phyloP scores from a whole-genome alignment of 108 stramenopile species.

The Pseudonitzschia delicatissima region DNA sequence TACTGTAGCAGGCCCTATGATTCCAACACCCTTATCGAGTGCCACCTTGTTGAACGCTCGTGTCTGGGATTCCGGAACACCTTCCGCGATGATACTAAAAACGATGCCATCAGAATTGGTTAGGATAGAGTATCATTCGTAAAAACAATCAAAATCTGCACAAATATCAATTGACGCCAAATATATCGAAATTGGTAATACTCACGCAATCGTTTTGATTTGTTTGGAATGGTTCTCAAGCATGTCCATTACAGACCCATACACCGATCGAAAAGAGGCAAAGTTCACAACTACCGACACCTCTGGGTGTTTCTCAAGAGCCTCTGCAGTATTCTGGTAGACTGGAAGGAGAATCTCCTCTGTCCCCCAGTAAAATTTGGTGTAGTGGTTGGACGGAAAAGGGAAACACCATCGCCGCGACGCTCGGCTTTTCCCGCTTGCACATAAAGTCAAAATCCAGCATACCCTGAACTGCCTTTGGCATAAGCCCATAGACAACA shows the following conservation, averaged over 20 bases:
- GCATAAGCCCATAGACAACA: slow-evolving; percentile 84
- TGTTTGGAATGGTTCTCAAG: slow-evolving; percentile 58
- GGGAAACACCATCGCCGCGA: slow-evolving; percentile 83
- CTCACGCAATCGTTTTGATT: slow-evolving; percentile 77
- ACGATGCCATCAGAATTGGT: too few species aligned
- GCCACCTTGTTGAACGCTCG: slow-evolving; percentile 72
- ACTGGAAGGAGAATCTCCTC: slow-evolving; percentile 84
- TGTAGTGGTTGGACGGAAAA: slow-evolving; percentile 80
- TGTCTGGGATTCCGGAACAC: slow-evolving; percentile 89
- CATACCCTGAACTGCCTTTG: slow-evolving; percentile 86
- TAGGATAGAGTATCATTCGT: not conserved
- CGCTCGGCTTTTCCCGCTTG: slow-evolving; percentile 76
- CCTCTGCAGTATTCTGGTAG: slow-evolving; percentile 70
- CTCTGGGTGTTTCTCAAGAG: slow-evolving; percentile 69
- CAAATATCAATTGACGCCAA: not conserved
- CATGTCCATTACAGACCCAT: slow-evolving; percentile 70
- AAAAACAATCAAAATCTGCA: not conserved
- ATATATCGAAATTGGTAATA: not conserved
- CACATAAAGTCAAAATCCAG: slow-evolving; percentile 94
- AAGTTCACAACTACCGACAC: slow-evolving; percentile 85
- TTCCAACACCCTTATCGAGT: slow-evolving; percentile 69
- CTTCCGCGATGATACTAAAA: slow-evolving; percentile 86
- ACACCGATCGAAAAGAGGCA: slow-evolving; percentile 88
- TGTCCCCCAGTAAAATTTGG: slow-evolving; percentile 92
- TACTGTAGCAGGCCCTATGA: slow-evolving; percentile 92